phyloP scores from a whole-genome alignment of 2,329 filamentous ascomycete species.

The Arthrobotrys conoides region DNA sequence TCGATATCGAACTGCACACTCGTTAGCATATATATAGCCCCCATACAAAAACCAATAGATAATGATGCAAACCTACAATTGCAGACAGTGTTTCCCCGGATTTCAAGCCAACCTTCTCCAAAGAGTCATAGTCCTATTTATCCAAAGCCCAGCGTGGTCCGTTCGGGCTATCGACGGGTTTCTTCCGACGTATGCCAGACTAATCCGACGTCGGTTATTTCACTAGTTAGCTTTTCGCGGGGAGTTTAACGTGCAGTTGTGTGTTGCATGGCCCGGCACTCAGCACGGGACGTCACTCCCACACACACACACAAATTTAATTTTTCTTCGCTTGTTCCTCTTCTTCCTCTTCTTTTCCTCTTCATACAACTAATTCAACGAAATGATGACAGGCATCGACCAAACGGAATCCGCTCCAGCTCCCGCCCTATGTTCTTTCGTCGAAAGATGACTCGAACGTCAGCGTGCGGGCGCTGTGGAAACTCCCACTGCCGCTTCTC shows the following conservation, averaged over 20 bases:
- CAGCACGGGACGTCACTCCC: slow-evolving; percentile 6
- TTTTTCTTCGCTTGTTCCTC: slow-evolving; percentile 30
- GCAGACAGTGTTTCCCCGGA: neutral
- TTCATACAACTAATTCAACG: slow-evolving; percentile 62
- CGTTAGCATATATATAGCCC: slow-evolving; percentile 7
- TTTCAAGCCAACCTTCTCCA: slow-evolving; percentile 3
- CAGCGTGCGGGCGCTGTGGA: slow-evolving; percentile 61
- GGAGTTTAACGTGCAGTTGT: slow-evolving; percentile 22
- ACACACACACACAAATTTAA: slow-evolving; percentile 31
- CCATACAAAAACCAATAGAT: neutral
- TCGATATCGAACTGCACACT: slow-evolving; percentile 5
- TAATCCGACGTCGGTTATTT: slow-evolving; percentile 33
- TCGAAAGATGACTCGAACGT: slow-evolving; percentile 48
- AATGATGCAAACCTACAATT: neutral
- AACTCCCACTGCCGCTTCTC: slow-evolving; percentile 59
- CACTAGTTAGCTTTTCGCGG: slow-evolving; percentile 27
- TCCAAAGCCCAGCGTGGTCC: slow-evolving; percentile 57
- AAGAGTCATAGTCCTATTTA: slow-evolving; percentile 43
- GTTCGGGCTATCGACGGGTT: slow-evolving; percentile 60
- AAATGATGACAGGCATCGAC: slow-evolving; percentile 60
- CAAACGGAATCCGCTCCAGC: slow-evolving; percentile 57
- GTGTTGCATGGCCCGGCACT: slow-evolving; percentile 21
- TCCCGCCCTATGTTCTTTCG: slow-evolving; percentile 57
- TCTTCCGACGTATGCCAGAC: slow-evolving; percentile 44
- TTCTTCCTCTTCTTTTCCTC: slow-evolving; percentile 37